Percentiles rank a stretch among this genome's conserved stretches.
phyloP scores from a whole-genome alignment of 768 basidiomycete genomes.

The Rhizopogon vesiculosus region DNA sequence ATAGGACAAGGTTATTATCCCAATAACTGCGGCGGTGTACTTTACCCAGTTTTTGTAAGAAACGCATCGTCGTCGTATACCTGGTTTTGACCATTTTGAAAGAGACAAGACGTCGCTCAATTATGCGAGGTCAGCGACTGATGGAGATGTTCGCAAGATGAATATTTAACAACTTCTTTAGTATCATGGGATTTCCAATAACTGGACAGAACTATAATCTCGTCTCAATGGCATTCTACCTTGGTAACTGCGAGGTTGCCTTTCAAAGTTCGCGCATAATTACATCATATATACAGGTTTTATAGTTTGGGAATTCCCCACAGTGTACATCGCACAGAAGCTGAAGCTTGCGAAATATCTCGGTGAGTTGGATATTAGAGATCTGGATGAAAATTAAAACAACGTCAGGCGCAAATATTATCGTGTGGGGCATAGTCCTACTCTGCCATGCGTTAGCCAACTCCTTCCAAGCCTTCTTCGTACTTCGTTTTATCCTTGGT shows the following conservation, averaged over 20 bases:
- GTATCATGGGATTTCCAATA: constrained; percentile 28
- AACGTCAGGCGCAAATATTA: constrained; percentile 28
- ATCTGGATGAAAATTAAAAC: background rate
- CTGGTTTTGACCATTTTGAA: background rate
- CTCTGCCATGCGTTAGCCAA: constrained; percentile 29
- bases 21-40: constrained; percentile 35
- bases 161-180: constrained; percentile 3
- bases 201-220: constrained; percentile 49
- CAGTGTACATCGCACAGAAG: constrained; percentile 35
- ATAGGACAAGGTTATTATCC: constrained; percentile 32
- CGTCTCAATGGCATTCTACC: constrained; percentile 56
- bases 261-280: background rate
- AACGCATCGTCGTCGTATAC: background rate
- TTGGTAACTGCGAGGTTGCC: constrained; percentile 30
- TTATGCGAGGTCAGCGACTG: constrained; percentile 29
- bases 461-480: constrained; percentile 34
- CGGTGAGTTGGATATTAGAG: constrained; percentile 15
- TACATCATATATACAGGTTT: constrained; percentile 15
- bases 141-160: background rate
- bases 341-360: constrained; percentile 33
- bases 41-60: constrained; percentile 34
- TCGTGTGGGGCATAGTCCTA: constrained; percentile 35
- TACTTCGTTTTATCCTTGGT: constrained; percentile 34
- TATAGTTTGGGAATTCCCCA: constrained; percentile 35
- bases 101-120: constrained; percentile 39